Conservation (phyloP, 2,329 filamentous ascomycete species). For the Emericellopsis cladophorae region DNA sequence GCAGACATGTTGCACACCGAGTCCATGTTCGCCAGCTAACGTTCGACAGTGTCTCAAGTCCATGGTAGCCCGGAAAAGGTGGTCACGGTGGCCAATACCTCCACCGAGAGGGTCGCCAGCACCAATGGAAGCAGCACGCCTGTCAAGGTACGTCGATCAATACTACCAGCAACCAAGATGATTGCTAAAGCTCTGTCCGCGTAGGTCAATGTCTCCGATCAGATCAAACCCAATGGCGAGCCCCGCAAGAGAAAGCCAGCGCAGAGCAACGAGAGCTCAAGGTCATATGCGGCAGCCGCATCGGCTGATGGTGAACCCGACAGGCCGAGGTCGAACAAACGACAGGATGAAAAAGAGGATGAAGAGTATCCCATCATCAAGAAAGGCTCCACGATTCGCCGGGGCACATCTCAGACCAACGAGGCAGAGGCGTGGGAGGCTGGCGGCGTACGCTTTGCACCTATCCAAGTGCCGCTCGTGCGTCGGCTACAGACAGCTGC, state of each 20-base stretch:
- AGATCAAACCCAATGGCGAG: too few species aligned
- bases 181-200: too few species aligned
- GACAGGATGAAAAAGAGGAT: slow-evolving; percentile 7
- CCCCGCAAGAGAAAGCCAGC: neutral
- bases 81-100: too few species aligned
- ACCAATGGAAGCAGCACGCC: too few species aligned
- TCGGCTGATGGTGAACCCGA: slow-evolving; percentile 3
- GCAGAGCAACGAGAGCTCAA: neutral
- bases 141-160: too few species aligned
- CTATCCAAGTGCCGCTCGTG: slow-evolving; percentile 58
- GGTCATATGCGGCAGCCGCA: slow-evolving; percentile 3
- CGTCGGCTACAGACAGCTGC: slow-evolving; percentile 68
- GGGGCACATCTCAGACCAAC: slow-evolving; percentile 7
- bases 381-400: neutral
- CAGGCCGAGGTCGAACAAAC: neutral
- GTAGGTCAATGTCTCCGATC: too few species aligned
- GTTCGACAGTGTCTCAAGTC: too few species aligned
- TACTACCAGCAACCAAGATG: too few species aligned
- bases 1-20: too few species aligned
- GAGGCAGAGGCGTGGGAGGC: slow-evolving; percentile 20
- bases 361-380: neutral
- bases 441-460: slow-evolving; percentile 68
- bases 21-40: too few species aligned
- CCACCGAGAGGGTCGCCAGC: too few species aligned
- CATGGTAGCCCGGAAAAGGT: too few species aligned